phyloP scores from a whole-genome alignment of 2,329 filamentous ascomycete genomes.

The Ceratocystis diversiconidia region DNA sequence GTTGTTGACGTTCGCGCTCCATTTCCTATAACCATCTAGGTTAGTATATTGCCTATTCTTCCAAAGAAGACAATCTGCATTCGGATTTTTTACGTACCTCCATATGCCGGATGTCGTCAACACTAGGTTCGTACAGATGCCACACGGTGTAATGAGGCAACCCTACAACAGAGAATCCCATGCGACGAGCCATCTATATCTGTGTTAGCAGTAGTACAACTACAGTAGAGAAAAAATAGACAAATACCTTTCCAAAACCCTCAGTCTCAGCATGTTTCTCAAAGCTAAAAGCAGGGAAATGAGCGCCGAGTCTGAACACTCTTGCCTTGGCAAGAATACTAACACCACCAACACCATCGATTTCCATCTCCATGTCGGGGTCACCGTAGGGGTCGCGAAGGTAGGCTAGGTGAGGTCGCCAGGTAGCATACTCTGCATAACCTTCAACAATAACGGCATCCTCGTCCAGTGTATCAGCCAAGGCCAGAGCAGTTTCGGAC shows the following conservation, averaged over 20 bases:
- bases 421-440: slow-evolving; percentile 96
- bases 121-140: slow-evolving; percentile 98
- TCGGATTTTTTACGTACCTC: slow-evolving; percentile 38
- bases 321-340: slow-evolving; percentile 93
- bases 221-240: not conserved
- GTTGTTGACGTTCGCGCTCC: slow-evolving; percentile 70
- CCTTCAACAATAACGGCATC: slow-evolving; percentile 98
- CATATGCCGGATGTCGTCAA: slow-evolving; percentile 96
- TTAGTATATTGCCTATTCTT: slow-evolving; percentile 6
- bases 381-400: slow-evolving; percentile 93
- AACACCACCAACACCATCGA: slow-evolving; percentile 93
- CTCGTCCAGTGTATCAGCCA: slow-evolving; percentile 90
- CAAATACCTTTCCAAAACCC: slow-evolving; percentile 85
- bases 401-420: slow-evolving; percentile 93
- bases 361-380: slow-evolving; percentile 99
- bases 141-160: slow-evolving; percentile 97
- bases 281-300: slow-evolving; percentile 97
- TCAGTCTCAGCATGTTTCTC: slow-evolving; percentile 98
- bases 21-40: slow-evolving; percentile 50
- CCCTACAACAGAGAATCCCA: slow-evolving; percentile 90
- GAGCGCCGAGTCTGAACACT: slow-evolving; percentile 86
- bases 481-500: slow-evolving; percentile 83
- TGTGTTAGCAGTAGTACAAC: slow-evolving; percentile 17
- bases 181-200: slow-evolving; percentile 80
- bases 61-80: not conserved